These are phyloP conservation scores for Arthrocladium fulminans DNA, from an alignment of 2,329 filamentous ascomycete genomes.

Conservation along the genomic window DNA sequence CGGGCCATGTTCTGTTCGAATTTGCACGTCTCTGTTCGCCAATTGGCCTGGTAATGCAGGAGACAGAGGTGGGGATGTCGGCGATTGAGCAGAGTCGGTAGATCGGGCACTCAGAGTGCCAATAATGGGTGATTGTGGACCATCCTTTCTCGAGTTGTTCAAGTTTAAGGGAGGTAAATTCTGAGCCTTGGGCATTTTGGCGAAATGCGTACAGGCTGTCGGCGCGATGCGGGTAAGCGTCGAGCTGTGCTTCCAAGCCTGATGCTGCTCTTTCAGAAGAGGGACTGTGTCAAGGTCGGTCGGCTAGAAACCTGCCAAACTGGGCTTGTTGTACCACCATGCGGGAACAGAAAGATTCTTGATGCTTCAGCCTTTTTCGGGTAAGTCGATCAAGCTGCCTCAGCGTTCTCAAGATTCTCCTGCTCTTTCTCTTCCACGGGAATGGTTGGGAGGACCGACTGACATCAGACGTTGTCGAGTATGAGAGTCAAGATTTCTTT, in stretches of 20 bases:
- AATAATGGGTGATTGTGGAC: slow-evolving; percentile 13
- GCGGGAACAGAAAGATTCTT: neutral
- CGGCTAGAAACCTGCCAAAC: slow-evolving; percentile 1
- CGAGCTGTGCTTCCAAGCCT: slow-evolving; percentile 1
- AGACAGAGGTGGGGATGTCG: slow-evolving; percentile 6
- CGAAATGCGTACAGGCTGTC: slow-evolving; percentile 8
- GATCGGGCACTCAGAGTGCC: slow-evolving; percentile 20
- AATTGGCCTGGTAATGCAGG: neutral
- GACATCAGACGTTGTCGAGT: neutral
- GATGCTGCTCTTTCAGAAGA: neutral
- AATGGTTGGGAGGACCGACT: neutral
- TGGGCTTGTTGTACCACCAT: slow-evolving; percentile 4
- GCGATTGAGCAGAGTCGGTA: slow-evolving; percentile 16
- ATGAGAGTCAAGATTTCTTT: neutral
- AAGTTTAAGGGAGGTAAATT: slow-evolving; percentile 20
- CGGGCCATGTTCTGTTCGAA: slow-evolving; percentile 17
- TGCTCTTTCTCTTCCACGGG: slow-evolving; percentile 2
- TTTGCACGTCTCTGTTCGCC: slow-evolving; percentile 1
- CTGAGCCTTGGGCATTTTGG: slow-evolving; percentile 22
- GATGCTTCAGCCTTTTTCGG: neutral
- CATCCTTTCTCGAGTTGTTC: slow-evolving; percentile 16
- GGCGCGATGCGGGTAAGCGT: slow-evolving; percentile 20
- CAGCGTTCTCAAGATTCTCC: slow-evolving; percentile 1
- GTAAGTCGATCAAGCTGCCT: slow-evolving; percentile 3
- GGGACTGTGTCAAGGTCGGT: neutral